Percentiles rank a stretch among this genome's conserved stretches.
phyloP scores from a whole-genome alignment of 2,329 filamentous ascomycete species.

The Herpotrichia juniperi region DNA sequence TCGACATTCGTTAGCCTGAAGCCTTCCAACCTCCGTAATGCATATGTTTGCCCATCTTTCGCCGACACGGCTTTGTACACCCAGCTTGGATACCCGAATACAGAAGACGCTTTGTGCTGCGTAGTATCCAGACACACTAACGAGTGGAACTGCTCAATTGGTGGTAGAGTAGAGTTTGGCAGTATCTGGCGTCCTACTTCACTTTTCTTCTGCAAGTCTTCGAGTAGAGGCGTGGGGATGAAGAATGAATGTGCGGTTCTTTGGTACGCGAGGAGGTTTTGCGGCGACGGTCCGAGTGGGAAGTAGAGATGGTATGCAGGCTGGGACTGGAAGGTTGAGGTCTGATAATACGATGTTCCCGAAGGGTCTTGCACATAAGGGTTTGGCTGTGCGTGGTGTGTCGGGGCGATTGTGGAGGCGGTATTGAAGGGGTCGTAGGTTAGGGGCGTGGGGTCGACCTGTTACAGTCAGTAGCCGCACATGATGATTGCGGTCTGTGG shows the following conservation, averaged over 20 bases:
- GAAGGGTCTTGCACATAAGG: constrained; percentile 79
- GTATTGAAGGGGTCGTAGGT: constrained; percentile 54
- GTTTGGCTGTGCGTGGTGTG: constrained; percentile 51
- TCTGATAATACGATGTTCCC: constrained; percentile 70
- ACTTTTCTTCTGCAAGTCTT: constrained; percentile 87
- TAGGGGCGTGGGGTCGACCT: constrained; percentile 44
- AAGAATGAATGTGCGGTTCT: constrained; percentile 90
- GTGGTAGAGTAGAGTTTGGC: constrained; percentile 76
- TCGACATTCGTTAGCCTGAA: constrained; percentile 89
- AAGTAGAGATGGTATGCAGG: constrained; percentile 86
- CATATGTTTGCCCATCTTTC: constrained; percentile 89
- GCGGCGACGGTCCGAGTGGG: constrained; percentile 79
- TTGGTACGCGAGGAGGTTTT: constrained; percentile 84
- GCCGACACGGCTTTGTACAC: constrained; percentile 91
- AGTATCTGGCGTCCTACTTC: constrained; percentile 86
- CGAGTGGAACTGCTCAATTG: constrained; percentile 88
- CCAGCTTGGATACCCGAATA: constrained; percentile 91
- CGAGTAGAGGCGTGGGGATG: constrained; percentile 81
- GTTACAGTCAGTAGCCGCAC: not conserved
- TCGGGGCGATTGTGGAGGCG: constrained; percentile 36
- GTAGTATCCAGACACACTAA: constrained; percentile 86
- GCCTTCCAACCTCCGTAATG: constrained; percentile 83
- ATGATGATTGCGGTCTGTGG: not conserved
- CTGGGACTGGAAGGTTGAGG: constrained; percentile 60
- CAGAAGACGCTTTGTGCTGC: constrained; percentile 75